phyloP scores from a whole-genome alignment of 768 basidiomycete genomes.

The Suillus subaureus region DNA sequence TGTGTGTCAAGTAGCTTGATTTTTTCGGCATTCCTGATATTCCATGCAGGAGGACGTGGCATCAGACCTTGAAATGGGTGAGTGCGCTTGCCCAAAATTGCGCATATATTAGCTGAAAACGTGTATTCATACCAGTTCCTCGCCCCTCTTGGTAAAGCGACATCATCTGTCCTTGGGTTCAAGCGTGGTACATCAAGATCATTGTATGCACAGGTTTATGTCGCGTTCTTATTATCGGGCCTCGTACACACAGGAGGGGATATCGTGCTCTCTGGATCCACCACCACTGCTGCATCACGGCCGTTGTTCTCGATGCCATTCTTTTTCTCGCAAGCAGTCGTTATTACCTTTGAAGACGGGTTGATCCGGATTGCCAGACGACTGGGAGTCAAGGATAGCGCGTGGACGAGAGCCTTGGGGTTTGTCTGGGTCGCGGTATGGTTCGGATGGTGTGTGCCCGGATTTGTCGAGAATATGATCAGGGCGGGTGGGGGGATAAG shows the following conservation, averaged over 20 bases:
- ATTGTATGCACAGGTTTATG: conserved; percentile 35
- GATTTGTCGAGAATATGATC: not conserved
- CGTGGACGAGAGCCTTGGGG: conserved; percentile 18
- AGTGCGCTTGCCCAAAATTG: conserved; percentile 9
- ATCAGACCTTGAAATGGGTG: conserved; percentile 40
- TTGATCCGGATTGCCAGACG: conserved; percentile 22
- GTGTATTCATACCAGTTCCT: conserved; percentile 23
- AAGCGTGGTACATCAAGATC: conserved; percentile 26
- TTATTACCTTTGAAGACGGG: conserved; percentile 36
- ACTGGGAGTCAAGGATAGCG: conserved; percentile 12
- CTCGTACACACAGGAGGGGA: conserved; percentile 38
- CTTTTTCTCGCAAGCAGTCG: conserved; percentile 34
- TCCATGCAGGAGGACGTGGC: conserved; percentile 35
- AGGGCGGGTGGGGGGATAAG: not conserved
- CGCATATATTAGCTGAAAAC: not conserved
- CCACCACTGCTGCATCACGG: conserved; percentile 5
- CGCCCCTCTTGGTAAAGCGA: conserved; percentile 28
- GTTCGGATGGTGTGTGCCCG: conserved; percentile 17
- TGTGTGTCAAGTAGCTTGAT: not conserved
- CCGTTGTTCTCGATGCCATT: conserved; percentile 23
- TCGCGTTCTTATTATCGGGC: conserved; percentile 38
- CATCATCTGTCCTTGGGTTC: conserved; percentile 25
- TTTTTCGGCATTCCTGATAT: conserved; percentile 2
- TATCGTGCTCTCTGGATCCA: conserved; percentile 22
- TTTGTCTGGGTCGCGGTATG: conserved; percentile 34